Conservation (phyloP, 768 basidiomycete genomes). For the Podaxis sp. region DNA sequence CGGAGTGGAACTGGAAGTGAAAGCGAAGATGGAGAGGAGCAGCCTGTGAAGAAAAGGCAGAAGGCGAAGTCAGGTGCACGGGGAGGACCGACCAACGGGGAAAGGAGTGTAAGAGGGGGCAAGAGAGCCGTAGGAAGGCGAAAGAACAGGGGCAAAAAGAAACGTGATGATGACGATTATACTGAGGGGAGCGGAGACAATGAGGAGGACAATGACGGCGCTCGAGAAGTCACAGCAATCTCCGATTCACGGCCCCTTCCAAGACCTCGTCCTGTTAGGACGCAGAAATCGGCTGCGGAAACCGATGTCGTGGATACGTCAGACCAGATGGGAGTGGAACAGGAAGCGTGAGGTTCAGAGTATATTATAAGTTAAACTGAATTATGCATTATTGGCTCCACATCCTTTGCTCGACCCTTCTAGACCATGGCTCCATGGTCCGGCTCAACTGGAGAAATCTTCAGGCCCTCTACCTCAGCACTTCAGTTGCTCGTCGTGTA, state of each 20-base stretch:
- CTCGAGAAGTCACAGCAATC: slow-evolving; percentile 15
- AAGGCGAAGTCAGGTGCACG: slow-evolving; percentile 7
- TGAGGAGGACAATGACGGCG: slow-evolving; percentile 11
- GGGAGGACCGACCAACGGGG: slow-evolving; percentile 2
- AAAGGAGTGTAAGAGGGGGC: slow-evolving; percentile 13
- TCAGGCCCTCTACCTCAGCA: too few relatives aligned
- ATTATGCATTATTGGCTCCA: too few relatives aligned
- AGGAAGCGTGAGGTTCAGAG: too few relatives aligned
- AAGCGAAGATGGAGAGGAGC: slow-evolving; percentile 14
- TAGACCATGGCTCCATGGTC: too few relatives aligned
- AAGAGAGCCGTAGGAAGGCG: slow-evolving; percentile 9
- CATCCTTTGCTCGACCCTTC: too few relatives aligned
- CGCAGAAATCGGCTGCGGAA: not conserved
- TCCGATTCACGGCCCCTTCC: slow-evolving; percentile 38
- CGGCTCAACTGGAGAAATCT: too few relatives aligned
- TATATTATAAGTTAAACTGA: too few relatives aligned
- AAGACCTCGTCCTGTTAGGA: slow-evolving; percentile 22
- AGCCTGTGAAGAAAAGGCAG: slow-evolving; percentile 23
- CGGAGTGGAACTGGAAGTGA: slow-evolving; percentile 20
- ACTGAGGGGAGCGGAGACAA: slow-evolving; percentile 3
- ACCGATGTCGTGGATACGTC: not conserved
- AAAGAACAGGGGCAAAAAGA: not conserved
- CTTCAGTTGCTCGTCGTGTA: too few relatives aligned
- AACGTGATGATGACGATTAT: slow-evolving; percentile 1
- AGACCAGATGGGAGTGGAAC: not conserved